Evolutionary conservation across 768 basidiomycete species (phyloP), one percentile per base, ranked within the genome.

Genomic region (Tricholoma sp.): DNA sequence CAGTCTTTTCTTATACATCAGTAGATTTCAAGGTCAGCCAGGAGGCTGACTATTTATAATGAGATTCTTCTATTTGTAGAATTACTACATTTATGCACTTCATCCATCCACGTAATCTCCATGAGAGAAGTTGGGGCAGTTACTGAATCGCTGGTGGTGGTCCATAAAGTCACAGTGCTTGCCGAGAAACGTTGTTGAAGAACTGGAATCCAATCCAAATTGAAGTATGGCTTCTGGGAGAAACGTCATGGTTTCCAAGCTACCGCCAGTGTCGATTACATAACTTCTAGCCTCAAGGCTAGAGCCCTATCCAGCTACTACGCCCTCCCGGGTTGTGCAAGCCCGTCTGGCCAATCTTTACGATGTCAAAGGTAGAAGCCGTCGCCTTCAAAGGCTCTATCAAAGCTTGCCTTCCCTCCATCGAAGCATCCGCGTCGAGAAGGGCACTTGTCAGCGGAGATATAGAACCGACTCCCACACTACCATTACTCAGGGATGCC

Each of bases 321-420:
- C 89, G 78, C 3, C 96, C 96, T 1, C 84, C 82, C 0, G 94
- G 85, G 71, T 98, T 99, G 65, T 97, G 96, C 67, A 99, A 70
- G 61, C 83, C 83, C 32, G 94, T 95, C 72, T 98, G 94, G 4
- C 95, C 93, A 67, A 99, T 95, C 72, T 98, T 98, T 50, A 98
- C 80, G 31, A 83, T 77, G 70, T 67, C 77, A 66, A 68, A 72
- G 58, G 55, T 68, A 18, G 60, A 52, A 15, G 62, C 55, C 33
- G 55, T 45, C 44, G 50, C 58, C 53, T 61, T 65, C 44, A 45
- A 28, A 3, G n/a, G 12, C 29, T 52, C 42, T 24, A 57, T 32
- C 17, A 57, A 42, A 15, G 57, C 59, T 49, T 61, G 63, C 52
- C 24, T 17, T 28, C 29, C 24, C 24, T 58, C 62, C 57, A 64